Conservation (phyloP, 768 basidiomycete species). For the Ramaria sp. region DNA sequence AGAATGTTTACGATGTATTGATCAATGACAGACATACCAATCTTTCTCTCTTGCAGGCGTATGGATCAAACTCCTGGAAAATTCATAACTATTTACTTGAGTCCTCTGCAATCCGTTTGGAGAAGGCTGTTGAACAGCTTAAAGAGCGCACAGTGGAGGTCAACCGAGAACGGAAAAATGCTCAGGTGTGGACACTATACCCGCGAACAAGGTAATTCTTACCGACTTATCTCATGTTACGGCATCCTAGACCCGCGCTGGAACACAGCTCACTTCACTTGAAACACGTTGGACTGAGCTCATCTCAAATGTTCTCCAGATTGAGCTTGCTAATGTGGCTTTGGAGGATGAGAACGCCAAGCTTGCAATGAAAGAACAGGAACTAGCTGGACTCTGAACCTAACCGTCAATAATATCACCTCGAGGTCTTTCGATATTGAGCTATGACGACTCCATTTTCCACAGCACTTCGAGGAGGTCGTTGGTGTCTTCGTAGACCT, state of each 20-base stretch:
- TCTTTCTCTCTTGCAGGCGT: constrained; percentile 69
- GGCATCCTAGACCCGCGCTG: constrained; percentile 52
- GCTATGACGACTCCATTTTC: too few species aligned
- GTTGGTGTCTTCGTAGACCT: too few species aligned
- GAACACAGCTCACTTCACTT: constrained; percentile 67
- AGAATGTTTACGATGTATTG: not conserved
- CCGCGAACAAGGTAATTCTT: constrained; percentile 3
- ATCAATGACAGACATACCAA: constrained; percentile 58
- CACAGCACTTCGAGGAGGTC: too few species aligned
- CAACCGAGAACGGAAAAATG: constrained; percentile 82
- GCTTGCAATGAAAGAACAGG: constrained; percentile 48
- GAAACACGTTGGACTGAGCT: constrained; percentile 92
- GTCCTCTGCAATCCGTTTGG: constrained; percentile 58
- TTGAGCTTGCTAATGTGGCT: constrained; percentile 90
- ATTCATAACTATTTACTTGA: constrained; percentile 86
- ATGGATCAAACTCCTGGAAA: constrained; percentile 86
- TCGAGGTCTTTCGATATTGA: too few species aligned
- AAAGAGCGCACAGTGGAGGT: constrained; percentile 73
- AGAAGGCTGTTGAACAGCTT: constrained; percentile 64
- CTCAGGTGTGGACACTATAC: constrained; percentile 39
- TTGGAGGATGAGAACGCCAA: constrained; percentile 62
- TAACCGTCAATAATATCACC: too few species aligned
- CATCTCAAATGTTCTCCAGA: constrained; percentile 81
- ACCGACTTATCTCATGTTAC: not conserved
- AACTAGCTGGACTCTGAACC: constrained; percentile 34